These are phyloP conservation scores for Fraxinus greggii DNA, from an alignment of 305 asterid species.

Conservation along the genomic window DNA sequence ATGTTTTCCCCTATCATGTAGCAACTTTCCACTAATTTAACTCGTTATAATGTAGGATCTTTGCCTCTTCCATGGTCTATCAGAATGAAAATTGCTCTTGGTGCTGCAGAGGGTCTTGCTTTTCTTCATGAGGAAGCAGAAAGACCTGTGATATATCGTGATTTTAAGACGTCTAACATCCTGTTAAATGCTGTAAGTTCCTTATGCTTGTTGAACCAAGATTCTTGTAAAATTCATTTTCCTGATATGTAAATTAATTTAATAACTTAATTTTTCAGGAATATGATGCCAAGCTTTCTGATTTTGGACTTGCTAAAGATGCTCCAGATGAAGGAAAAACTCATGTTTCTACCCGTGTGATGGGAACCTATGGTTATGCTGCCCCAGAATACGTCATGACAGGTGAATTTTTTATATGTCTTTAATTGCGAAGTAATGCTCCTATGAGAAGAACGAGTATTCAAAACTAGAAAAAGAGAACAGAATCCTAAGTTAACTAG, in stretches of 20 bases:
- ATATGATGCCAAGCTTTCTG: constrained; percentile 92
- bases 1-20: not conserved
- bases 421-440: not conserved
- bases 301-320: constrained; percentile 98
- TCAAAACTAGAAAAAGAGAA: not conserved
- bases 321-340: constrained; percentile 97
- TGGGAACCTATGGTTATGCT: constrained; percentile 98
- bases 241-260: not conserved
- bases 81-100: constrained; percentile 94
- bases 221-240: not conserved
- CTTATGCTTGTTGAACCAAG: constrained; percentile 8
- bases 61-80: constrained; percentile 96
- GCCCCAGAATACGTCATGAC: constrained; percentile 99
- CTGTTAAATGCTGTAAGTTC: constrained; percentile 83
- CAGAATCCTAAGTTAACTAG: not conserved
- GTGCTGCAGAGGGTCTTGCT: constrained; percentile 96
- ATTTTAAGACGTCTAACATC: constrained; percentile 95
- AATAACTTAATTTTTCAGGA: constrained; percentile 47
- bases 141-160: constrained; percentile 92
- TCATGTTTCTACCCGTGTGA: constrained; percentile 95
- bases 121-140: constrained; percentile 98
- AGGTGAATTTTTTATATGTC: constrained; percentile 37
- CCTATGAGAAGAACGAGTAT: not conserved
- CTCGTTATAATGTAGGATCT: constrained; percentile 55
- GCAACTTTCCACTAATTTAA: not conserved